phyloP scores from a whole-genome alignment of 306 rosid species.

The Canavalia ensiformis region DNA sequence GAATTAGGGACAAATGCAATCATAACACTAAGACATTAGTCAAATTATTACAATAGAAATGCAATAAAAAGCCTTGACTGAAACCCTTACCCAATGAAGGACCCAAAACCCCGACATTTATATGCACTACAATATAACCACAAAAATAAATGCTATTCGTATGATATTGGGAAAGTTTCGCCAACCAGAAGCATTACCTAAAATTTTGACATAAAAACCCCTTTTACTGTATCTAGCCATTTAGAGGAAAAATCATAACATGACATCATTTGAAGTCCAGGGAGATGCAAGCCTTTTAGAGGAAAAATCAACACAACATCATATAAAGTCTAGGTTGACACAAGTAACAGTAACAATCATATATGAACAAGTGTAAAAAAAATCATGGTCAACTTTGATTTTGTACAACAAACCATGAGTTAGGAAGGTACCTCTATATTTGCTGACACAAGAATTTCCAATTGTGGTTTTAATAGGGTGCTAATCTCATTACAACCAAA shows the following conservation, averaged over 20 bases:
- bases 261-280: not conserved
- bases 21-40: not conserved
- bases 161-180: not conserved
- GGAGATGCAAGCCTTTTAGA: not conserved
- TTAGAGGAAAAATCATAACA: not conserved
- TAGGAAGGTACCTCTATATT: not conserved
- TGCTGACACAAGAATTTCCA: not conserved
- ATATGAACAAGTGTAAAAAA: not conserved
- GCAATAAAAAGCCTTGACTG: not conserved
- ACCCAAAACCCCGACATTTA: conserved; percentile 8
- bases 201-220: conserved; percentile 2
- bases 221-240: not conserved
- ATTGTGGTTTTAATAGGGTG: not conserved
- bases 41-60: not conserved
- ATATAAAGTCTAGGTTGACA: not conserved
- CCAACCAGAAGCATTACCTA: conserved; percentile 27
- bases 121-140: not conserved
- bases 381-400: not conserved
- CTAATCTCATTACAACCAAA: not conserved
- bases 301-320: conserved; percentile 1
- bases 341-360: too few relatives aligned
- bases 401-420: not conserved
- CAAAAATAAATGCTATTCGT: not conserved
- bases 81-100: not conserved
- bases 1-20: conserved; percentile 7